Base-by-base conservation (phyloP, 257 asterid species). In the Nicotiana tomentosiformis region DNA sequence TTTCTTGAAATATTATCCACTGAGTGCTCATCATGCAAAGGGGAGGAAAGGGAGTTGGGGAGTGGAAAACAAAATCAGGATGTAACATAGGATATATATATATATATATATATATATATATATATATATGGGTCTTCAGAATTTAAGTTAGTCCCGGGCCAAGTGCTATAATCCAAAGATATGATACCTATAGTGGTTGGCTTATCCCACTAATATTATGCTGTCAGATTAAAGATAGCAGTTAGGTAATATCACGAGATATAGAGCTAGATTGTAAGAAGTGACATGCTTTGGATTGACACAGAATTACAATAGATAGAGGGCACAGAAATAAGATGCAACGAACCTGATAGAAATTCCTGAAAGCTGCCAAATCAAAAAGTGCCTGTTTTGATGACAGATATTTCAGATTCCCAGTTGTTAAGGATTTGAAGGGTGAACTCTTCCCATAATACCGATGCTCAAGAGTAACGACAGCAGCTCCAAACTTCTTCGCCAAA, bases 321-420 rank as follows among this genome's bases (percentile, higher is more conserved):
- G 15, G 64, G 29, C 14, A 74, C 5, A 51, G 15, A 58, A 51
- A 26, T 4, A 51, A 3, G 64, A 26, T 16, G 81, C 51, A 83
- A 72, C 89, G 84, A 90, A 92, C 99, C 99, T 94, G 98, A 85
- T 96, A 96, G 86, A 90, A 91, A 81, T 93, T 90, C 82, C 98
- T 90, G 91, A 96, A 96, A 87, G 84, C 89, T 82, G 99, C 98
- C 86, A 96, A 89, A 88, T 96, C 99, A 87, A 88, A 96, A 37
- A 96, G 95, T 83, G 99, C 98, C 83, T 96, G 99, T 84, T 94
- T 96, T 14, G 99, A 96, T 51, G 99, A 94, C 88, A 96, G 94
- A 86, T 86, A 96, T 84, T 84, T 89, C 86, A 96, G 92, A 89
- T 96, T 90, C 84, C 87, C 91, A 20, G 97, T 96, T 58, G 94